Evolutionary conservation across 2,329 filamentous ascomycete species (phyloP).

Genomic region (Taxawa tesnikishii): DNA sequence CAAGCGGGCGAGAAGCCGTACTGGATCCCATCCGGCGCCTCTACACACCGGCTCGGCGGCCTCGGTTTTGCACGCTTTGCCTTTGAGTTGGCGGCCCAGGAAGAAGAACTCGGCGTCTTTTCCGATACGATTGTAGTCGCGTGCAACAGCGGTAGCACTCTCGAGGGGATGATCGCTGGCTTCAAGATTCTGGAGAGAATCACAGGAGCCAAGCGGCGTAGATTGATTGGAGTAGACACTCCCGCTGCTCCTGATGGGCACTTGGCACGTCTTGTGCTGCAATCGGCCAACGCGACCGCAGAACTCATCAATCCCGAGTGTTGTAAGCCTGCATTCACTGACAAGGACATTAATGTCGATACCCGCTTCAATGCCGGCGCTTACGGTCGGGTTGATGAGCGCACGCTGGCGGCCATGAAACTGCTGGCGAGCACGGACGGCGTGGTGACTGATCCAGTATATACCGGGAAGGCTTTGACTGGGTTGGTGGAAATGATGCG

Average conservation of each 20-base stretch:
- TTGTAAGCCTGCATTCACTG: no score
- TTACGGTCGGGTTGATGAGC: slow-evolving; percentile 55
- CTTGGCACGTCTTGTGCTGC: slow-evolving; percentile 50
- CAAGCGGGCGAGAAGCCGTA: slow-evolving; percentile 49
- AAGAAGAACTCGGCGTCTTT: slow-evolving; percentile 47
- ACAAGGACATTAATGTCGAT: slow-evolving; percentile 51
- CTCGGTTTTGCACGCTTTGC: slow-evolving; percentile 61
- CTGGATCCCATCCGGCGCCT: slow-evolving; percentile 60
- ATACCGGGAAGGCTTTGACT: slow-evolving; percentile 63
- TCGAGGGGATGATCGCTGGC: slow-evolving; percentile 61
- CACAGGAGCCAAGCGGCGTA: no score
- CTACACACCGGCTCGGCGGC: slow-evolving; percentile 57
- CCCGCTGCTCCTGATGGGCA: slow-evolving; percentile 49
- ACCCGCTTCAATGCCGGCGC: slow-evolving; percentile 53
- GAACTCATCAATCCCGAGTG: slow-evolving; percentile 50
- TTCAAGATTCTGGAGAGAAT: no score
- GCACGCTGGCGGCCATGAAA: slow-evolving; percentile 55
- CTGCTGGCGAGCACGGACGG: slow-evolving; percentile 57
- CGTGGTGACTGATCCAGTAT: slow-evolving; percentile 64
- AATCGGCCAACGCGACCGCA: slow-evolving; percentile 53
- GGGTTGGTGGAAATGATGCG: slow-evolving; percentile 58
- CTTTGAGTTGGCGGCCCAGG: slow-evolving; percentile 54
- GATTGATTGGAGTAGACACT: slow-evolving; percentile 59
- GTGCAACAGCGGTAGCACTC: slow-evolving; percentile 57
- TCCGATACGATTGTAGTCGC: slow-evolving; percentile 54